Base-by-base conservation (phyloP, 2,329 filamentous ascomycete species). In the Colletotrichum orchidophilum region DNA sequence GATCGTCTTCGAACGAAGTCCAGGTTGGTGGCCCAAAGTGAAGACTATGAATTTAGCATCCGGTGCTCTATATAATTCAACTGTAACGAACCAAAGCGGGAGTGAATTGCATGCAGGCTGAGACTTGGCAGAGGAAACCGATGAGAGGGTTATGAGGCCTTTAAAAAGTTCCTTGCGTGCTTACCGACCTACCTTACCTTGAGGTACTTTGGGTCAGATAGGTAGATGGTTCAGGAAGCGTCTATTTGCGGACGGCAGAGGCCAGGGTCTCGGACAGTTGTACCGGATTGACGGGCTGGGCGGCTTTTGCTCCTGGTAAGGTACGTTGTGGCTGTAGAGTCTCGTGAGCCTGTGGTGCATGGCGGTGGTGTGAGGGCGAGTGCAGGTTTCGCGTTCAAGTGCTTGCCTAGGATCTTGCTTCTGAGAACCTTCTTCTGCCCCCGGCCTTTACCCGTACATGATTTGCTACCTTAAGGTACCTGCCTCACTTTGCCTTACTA, bases 331-430 rank as follows among this genome's bases (percentile, higher is more conserved):
- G n/a, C n/a, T n/a, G n/a, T n/a, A n/a, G n/a, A n/a, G n/a, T n/a
- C 26, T n/a, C 49, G 31, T 58, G 39, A 46, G 52, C 52, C 52
- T 58, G 29, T 62, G 42, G 29, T 62, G 59, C 59, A 62, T 52
- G 42, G 18, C 21, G n/a, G 18, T 46, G 39, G 39, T 42, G 39
- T 42, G 18, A 42, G 39, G n/a, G 42, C 9, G 42, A 50, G 12
- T 50, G 42, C 15, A 27, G 29, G 33, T 29, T 62, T 42, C 59
- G 59, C 33, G 46, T 62, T 12, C 46, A 62, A 42, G 31, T 13
- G 29, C 52, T 62, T 62, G 59, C 59, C 59, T 62, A 60, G 39
- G 27, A 21, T 33, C 57, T 33, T 27, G 13, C 18, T 15, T 31
- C 7, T 21, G 18, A 46, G 39, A 46, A 46, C 39, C 39, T 8